phyloP scores from a whole-genome alignment of 139 green algal species.

The Coelastrella sp. region DNA sequence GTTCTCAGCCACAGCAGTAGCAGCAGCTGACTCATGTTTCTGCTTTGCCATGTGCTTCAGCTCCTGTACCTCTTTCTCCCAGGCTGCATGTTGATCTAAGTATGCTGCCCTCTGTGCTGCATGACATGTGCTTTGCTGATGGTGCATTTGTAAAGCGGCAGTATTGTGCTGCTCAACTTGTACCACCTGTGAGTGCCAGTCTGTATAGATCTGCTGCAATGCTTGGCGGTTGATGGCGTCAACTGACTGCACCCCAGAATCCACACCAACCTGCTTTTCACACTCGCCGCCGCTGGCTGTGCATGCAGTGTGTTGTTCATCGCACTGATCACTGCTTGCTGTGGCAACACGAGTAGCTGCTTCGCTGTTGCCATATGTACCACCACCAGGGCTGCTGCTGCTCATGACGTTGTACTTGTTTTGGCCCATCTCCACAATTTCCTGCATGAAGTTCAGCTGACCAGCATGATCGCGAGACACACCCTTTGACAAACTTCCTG shows the following conservation, averaged over 20 bases:
- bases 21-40: not conserved
- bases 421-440: too few relatives aligned
- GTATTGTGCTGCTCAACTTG: constrained; percentile 25
- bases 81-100: not conserved
- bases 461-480: too few relatives aligned
- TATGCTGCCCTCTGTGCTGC: constrained; percentile 10
- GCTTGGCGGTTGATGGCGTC: not conserved
- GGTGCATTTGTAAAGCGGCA: not conserved
- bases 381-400: not conserved
- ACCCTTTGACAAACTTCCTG: too few relatives aligned
- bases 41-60: not conserved
- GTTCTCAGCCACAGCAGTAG: constrained; percentile 13
- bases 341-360: not conserved
- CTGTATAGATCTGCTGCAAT: not conserved
- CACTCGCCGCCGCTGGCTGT: not conserved
- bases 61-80: constrained; percentile 32
- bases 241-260: not conserved
- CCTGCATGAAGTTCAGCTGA: too few relatives aligned
- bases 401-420: not conserved
- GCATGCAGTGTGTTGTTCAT: not conserved
- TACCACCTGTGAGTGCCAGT: constrained; percentile 26
- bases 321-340: not conserved
- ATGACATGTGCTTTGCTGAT: not conserved
- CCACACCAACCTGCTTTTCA: not conserved
- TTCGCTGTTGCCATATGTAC: not conserved